Conservation (phyloP, 129 eudicot species). For the Chrysanthemum lavandulifolium region DNA sequence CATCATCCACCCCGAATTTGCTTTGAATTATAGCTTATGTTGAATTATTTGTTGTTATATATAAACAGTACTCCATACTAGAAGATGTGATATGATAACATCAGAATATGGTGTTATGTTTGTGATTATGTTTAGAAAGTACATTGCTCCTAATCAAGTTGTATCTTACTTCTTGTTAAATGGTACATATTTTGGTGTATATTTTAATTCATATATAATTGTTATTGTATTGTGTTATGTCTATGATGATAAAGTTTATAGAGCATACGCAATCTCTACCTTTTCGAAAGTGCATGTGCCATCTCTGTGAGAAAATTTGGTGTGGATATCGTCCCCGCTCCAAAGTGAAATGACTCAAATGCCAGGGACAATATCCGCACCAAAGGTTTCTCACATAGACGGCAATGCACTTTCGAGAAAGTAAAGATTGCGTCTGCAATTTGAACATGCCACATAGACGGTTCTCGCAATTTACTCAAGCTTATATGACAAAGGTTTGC, state of each 20-base stretch:
- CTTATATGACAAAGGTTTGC: no score
- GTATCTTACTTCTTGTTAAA: conserved; percentile 13
- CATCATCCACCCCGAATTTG: conserved; percentile 23
- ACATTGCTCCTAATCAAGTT: conserved; percentile 7
- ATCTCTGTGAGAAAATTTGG: no score
- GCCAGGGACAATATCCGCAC: no score
- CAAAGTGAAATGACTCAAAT: no score
- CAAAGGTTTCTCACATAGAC: no score
- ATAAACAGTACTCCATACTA: conserved; percentile 17
- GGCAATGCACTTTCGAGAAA: no score
- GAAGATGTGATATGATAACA: conserved; percentile 32
- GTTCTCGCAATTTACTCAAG: no score
- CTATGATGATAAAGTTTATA: neutral
- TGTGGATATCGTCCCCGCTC: no score
- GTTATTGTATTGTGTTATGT: neutral
- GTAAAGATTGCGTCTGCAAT: no score
- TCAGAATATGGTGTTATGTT: conserved; percentile 27
- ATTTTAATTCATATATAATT: neutral
- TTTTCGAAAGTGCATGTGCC: no score
- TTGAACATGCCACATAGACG: no score
- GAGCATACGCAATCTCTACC: no score
- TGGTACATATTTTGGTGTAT: conserved; percentile 21
- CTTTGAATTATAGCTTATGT: conserved; percentile 13
- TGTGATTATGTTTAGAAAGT: conserved; percentile 30
- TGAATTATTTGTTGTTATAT: conserved; percentile 16